These are phyloP conservation scores for Hymenoscyphus fructigenus DNA, from an alignment of 2,329 filamentous ascomycete genomes.

Conservation along the genomic window DNA sequence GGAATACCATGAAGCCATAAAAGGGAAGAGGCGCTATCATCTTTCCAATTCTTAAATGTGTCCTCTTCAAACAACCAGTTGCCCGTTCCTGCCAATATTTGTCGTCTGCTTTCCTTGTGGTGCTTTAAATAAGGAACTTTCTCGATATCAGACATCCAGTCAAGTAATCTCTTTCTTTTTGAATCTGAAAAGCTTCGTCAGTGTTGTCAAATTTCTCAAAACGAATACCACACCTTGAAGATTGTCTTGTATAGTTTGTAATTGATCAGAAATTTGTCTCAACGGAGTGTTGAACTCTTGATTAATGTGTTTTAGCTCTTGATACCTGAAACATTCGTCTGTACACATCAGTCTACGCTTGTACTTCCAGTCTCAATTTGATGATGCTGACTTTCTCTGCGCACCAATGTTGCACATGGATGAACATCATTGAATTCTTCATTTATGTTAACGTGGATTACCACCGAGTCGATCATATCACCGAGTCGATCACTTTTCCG, in stretches of 20 bases:
- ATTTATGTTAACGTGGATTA: too few relatives aligned
- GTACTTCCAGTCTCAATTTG: not conserved
- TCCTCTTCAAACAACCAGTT: not conserved
- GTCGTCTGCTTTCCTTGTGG: not conserved
- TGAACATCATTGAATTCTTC: not conserved
- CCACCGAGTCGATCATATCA: too few relatives aligned
- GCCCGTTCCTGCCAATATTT: not conserved
- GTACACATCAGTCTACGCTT: not conserved
- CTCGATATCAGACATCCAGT: not conserved
- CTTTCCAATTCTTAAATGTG: not conserved
- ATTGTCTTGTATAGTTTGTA: not conserved
- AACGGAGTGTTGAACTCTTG: not conserved
- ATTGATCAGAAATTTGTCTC: not conserved
- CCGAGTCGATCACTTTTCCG: too few relatives aligned
- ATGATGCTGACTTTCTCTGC: not conserved
- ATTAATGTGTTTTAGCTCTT: not conserved
- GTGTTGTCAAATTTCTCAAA: not conserved
- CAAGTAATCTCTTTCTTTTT: not conserved
- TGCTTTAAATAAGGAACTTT: not conserved
- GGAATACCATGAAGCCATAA: not conserved
- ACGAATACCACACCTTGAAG: not conserved
- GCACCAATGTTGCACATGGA: not conserved
- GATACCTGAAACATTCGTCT: not conserved
- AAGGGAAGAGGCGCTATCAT: not conserved
- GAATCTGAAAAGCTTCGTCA: not conserved